These are phyloP conservation scores for Fonsecaea pedrosoi DNA, from an alignment of 2,329 filamentous ascomycete genomes.

Conservation along the genomic window DNA sequence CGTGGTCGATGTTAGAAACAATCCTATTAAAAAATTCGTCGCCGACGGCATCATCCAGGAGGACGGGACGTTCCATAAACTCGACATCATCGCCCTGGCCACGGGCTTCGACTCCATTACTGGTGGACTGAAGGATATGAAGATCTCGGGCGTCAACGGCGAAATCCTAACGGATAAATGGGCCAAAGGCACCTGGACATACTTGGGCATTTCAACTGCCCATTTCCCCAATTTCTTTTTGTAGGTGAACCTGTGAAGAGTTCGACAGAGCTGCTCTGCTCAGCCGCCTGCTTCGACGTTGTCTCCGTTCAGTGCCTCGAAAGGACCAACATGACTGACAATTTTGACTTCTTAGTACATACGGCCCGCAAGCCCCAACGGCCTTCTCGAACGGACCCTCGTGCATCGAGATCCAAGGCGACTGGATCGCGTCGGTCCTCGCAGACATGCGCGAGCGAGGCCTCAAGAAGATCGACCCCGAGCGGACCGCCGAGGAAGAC, in stretches of 20 bases:
- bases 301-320: constrained; percentile 39
- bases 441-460: constrained; percentile 17
- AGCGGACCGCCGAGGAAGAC: constrained; percentile 14
- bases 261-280: too few relatives aligned
- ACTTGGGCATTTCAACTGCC: constrained; percentile 51
- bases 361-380: constrained; percentile 63
- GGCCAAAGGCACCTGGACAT: constrained; percentile 46
- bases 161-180: constrained; percentile 46
- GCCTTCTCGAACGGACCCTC: constrained; percentile 64
- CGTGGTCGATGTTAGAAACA: constrained; percentile 53
- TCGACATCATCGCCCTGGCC: constrained; percentile 52
- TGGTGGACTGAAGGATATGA: constrained; percentile 48
- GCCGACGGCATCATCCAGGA: constrained; percentile 49
- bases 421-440: constrained; percentile 50
- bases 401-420: constrained; percentile 61
- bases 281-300: too few relatives aligned
- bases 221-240: constrained; percentile 58
- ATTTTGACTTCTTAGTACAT: constrained; percentile 52
- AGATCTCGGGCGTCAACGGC: constrained; percentile 50
- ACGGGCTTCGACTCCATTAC: constrained; percentile 55
- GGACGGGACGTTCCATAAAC: constrained; percentile 48
- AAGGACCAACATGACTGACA: constrained; percentile 38
- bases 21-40: constrained; percentile 51
- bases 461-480: constrained; percentile 22
- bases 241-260: constrained; percentile 5